Evolutionary conservation across 1,284 basidiomycete species (phyloP).

Genomic region (Thecaphora frezii): DNA sequence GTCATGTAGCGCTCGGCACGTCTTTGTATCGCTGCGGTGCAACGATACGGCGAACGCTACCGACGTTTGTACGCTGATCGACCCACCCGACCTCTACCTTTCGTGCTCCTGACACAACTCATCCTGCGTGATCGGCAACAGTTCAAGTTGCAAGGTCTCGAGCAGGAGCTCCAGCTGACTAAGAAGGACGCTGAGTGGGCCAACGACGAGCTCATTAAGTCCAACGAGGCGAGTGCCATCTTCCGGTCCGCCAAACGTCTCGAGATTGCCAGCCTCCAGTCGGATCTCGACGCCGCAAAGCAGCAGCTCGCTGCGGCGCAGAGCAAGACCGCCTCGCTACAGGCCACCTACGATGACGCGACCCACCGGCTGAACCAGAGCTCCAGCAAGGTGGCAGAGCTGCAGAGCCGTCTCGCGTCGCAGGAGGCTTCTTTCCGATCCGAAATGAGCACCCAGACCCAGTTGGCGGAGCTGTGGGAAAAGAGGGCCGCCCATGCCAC

Average conservation of each 20-base stretch:
- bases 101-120: background rate
- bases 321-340: constrained; percentile 70
- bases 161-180: constrained; percentile 74
- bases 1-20: no score
- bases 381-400: constrained; percentile 70
- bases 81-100: no score
- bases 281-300: constrained; percentile 69
- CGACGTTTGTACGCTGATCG: no score
- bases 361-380: constrained; percentile 71
- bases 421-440: constrained; percentile 75
- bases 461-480: constrained; percentile 77
- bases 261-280: constrained; percentile 73
- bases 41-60: no score
- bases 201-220: constrained; percentile 43
- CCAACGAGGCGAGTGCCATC: constrained; percentile 33
- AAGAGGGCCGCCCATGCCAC: constrained; percentile 77
- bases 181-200: constrained; percentile 71
- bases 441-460: constrained; percentile 71
- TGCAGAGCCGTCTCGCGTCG: constrained; percentile 73
- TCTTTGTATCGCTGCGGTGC: no score
- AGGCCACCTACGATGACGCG: constrained; percentile 70
- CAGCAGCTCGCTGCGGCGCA: constrained; percentile 69
- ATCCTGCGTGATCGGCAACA: constrained; percentile 50
- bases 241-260: constrained; percentile 63
- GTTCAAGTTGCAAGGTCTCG: constrained; percentile 77